A percentile compares a stretch with the other conserved stretches of the same genome.
phyloP scores from a whole-genome alignment of 2,329 filamentous ascomycete genomes.

The Xylariaceae sp. region DNA sequence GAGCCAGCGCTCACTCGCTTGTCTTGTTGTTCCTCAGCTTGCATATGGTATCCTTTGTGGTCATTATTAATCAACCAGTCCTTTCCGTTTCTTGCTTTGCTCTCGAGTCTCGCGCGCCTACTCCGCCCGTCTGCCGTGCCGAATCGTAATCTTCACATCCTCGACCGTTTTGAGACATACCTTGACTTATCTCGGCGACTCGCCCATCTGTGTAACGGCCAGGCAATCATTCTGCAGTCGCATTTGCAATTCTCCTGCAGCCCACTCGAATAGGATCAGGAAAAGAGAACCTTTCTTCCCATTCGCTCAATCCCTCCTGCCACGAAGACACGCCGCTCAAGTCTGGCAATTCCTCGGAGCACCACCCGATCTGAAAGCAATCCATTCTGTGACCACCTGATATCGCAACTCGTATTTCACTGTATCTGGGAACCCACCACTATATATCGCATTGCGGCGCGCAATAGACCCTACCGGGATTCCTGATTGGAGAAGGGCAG shows the following conservation, averaged over 20 bases:
- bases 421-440: too few relatives aligned
- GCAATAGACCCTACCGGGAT: conserved; percentile 8
- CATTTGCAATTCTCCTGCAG: conserved; percentile 10
- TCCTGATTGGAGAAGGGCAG: conserved; percentile 7
- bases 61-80: not conserved
- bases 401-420: too few relatives aligned
- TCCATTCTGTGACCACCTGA: too few relatives aligned
- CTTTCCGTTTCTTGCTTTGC: not conserved
- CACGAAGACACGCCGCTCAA: conserved; percentile 2
- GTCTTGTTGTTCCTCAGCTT: not conserved
- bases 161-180: conserved; percentile 18
- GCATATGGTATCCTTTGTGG: conserved; percentile 1
- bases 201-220: conserved; percentile 18
- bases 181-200: conserved; percentile 19
- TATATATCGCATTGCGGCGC: not conserved
- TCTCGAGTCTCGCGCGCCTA: not conserved
- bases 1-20: too few relatives aligned
- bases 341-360: not conserved
- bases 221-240: conserved; percentile 13
- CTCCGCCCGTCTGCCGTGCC: not conserved
- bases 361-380: not conserved
- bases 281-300: conserved; percentile 7
- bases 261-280: conserved; percentile 8
- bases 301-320: conserved; percentile 5
- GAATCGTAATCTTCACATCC: conserved; percentile 10